These are phyloP conservation scores for Schwanniomyces etchellsii DNA, from an alignment of 1,139 yeast genomes.

Conservation along the genomic window DNA sequence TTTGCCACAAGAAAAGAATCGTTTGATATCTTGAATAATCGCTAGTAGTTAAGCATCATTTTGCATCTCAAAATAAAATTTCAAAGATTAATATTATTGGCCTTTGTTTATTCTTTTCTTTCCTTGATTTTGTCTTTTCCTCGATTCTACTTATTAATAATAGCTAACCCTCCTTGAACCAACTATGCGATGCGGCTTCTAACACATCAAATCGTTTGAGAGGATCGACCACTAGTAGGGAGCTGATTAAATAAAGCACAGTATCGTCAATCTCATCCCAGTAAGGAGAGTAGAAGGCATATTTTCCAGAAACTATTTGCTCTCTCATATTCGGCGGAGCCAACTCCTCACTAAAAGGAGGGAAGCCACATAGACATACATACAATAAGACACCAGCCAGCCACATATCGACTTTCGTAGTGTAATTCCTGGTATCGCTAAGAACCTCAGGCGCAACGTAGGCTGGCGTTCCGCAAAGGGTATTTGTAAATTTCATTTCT, in stretches of 20 bases:
- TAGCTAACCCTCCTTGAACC: conserved; percentile 45
- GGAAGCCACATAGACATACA: conserved; percentile 78
- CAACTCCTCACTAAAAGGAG: conserved; percentile 77
- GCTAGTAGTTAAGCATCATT: not conserved
- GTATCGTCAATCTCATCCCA: conserved; percentile 69
- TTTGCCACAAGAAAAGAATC: conserved; percentile 21
- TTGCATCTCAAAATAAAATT: conserved; percentile 7
- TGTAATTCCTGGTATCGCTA: conserved; percentile 46
- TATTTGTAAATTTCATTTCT: conserved; percentile 68
- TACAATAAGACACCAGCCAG: conserved; percentile 72
- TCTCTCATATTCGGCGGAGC: conserved; percentile 78
- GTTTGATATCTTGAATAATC: conserved; percentile 1
- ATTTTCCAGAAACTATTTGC: conserved; percentile 60
- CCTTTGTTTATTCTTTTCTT: conserved; percentile 29
- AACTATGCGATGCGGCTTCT: conserved; percentile 49
- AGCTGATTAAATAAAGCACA: conserved; percentile 60
- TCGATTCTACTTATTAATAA: no score
- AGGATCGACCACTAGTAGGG: conserved; percentile 56
- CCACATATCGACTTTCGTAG: conserved; percentile 75
- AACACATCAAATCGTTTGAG: conserved; percentile 44
- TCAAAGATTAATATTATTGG: conserved; percentile 25
- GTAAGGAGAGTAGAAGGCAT: conserved; percentile 73
- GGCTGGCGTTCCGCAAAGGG: conserved; percentile 80
- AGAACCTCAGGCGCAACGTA: conserved; percentile 80
- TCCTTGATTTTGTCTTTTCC: no score